These are phyloP conservation scores for Barbarea vulgaris DNA, from an alignment of 345 rosid species.

Conservation along the genomic window DNA sequence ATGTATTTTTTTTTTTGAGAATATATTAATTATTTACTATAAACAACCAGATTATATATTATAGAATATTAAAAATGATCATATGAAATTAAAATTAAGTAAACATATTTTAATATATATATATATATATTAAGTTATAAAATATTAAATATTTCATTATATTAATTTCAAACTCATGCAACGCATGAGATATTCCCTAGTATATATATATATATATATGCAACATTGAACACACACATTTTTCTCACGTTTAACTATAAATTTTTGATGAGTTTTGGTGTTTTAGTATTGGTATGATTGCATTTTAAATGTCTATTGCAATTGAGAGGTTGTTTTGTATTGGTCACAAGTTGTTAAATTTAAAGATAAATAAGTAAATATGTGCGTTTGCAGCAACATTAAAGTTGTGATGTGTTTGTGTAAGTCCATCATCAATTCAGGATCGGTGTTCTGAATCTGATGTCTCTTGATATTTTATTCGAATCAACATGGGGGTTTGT, in stretches of 20 bases:
- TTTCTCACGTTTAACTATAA: neutral
- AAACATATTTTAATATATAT: too few relatives aligned
- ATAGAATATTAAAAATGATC: too few relatives aligned
- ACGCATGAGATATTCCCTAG: too few relatives aligned
- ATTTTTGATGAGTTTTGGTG: neutral
- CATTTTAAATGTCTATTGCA: neutral
- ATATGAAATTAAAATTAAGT: too few relatives aligned
- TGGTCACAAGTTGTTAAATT: neutral
- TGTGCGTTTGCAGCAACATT: neutral
- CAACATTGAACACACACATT: too few relatives aligned
- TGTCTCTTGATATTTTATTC: neutral
- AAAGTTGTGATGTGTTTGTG: slow-evolving; percentile 12
- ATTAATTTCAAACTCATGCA: too few relatives aligned
- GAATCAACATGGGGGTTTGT: neutral
- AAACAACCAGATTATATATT: too few relatives aligned
- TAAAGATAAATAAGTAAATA: neutral
- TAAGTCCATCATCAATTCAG: neutral
- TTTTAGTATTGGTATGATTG: neutral
- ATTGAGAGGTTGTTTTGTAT: neutral
- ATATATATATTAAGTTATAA: too few relatives aligned
- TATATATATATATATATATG: too few relatives aligned
- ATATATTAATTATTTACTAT: too few relatives aligned
- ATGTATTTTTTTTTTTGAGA: too few relatives aligned
- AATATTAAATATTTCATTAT: too few relatives aligned
- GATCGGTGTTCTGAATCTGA: neutral